These are phyloP conservation scores for Mycena vulgaris DNA, from an alignment of 768 basidiomycete species.

Conservation along the genomic window DNA sequence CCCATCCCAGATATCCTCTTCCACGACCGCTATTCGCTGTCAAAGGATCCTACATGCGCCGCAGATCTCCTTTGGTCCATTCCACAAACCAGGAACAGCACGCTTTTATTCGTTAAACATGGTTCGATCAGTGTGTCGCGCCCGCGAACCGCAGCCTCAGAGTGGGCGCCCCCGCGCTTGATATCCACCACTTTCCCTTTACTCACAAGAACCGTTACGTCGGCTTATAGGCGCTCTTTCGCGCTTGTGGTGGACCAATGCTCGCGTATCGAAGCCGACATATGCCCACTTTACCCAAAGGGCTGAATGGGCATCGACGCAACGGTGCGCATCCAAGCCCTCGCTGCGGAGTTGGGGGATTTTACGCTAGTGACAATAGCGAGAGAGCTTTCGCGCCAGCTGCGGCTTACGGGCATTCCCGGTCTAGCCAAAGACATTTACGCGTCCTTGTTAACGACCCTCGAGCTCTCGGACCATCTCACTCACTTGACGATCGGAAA, in stretches of 20 bases:
- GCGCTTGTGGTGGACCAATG: background rate
- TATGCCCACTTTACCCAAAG: background rate
- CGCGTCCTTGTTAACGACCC: background rate
- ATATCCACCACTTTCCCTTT: background rate
- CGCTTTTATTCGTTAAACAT: slow-evolving; percentile 6
- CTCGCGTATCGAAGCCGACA: background rate
- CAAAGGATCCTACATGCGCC: background rate
- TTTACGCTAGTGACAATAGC: background rate
- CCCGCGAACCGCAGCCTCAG: background rate
- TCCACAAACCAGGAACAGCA: background rate
- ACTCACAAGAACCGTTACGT: background rate
- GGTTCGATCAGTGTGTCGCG: background rate
- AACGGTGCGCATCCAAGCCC: background rate
- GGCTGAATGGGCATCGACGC: slow-evolving; percentile 7
- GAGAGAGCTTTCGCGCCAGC: no score
- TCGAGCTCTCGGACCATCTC: slow-evolving; percentile 1
- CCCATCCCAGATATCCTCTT: slow-evolving; percentile 29
- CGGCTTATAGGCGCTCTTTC: background rate
- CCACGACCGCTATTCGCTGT: slow-evolving; percentile 12
- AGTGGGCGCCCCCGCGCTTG: slow-evolving; percentile 10
- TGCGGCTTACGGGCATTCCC: background rate
- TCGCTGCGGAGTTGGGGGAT: background rate
- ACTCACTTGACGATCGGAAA: background rate
- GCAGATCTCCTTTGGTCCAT: slow-evolving; percentile 10
- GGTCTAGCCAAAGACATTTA: background rate